Base-by-base conservation (phyloP, 1,139 yeast species). In the Geotrichum candidum region DNA sequence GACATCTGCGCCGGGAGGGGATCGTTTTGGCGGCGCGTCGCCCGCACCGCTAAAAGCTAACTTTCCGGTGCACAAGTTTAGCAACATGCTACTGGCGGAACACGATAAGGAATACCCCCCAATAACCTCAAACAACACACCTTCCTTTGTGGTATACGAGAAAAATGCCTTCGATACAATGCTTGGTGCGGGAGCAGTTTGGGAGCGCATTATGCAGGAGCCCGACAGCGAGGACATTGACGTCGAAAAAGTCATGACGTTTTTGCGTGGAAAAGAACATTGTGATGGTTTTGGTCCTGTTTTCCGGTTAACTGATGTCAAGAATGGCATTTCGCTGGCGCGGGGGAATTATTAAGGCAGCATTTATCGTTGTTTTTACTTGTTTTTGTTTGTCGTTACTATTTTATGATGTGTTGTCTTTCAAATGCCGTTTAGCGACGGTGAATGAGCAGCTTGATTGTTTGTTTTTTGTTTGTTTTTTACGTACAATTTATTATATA, bases 281-380 rank as follows among this genome's bases (percentile, higher is more conserved):
- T 90, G 96, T 69, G 95, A 89, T 71, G 95, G 94, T 0, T 82
- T 77, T 68, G 97, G 96, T 0, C 94, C 96, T 2, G 96, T 95
- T 0, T 90, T 87, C 56, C 66, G 69, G 0, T 58, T 69, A 27
- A 51, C 60, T 1, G 69, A 66, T 45, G 70, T 72, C 27, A 60
- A 68, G 29, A 62, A 62, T 18, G 73, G 68, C 23, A 68, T 69
- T 31, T 58, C 57, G 27, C 51, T 61, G 45, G 68, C 69, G n/a
- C 61, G 65, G 54, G 63, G 38, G 38, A 7, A 33, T 7, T 11
- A 33, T 9, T 33, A 33, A 33, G 11, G 11, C 38, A 9, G 7
- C 11, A 9, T 33, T 33, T 33, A 9, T 33, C 11, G 7, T 33
- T 33, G 7, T 33, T 33, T 33, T 33, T 33, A 9, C 38, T 33